Evolutionary conservation across 768 basidiomycete genomes (phyloP), one percentile per base, ranked within the genome.

Genomic region (Coprinopsis marcescibilis): DNA sequence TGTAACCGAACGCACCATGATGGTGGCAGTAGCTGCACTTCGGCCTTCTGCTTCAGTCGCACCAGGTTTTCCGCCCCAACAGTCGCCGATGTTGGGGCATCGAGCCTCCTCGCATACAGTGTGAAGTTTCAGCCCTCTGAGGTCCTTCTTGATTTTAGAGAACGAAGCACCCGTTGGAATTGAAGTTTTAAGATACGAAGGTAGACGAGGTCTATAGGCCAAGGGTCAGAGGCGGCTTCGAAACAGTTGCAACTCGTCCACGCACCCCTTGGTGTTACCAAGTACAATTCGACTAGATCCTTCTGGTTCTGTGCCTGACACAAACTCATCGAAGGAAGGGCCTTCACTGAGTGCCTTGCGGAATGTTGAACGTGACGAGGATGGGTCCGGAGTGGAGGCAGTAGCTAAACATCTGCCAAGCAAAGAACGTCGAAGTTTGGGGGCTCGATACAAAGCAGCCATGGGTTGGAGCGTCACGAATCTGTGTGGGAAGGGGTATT

Each of bases 21-120:
- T 99, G 2, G 96, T 99, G 10, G 96, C 96, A 5, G 96, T 99
- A 19, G 96, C 96, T 40, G 80, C 77, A 49, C 81, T 81, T 54
- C 85, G 82, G 24, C 81, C 84, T 46, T 88, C 86, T 48, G 76
- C 77, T 43, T 83, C 81, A 5, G 77, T 80, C 33, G 64, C 71
- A 39, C 73, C 78, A 25, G 77, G 71, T 57, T 82, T 83, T 7
- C 93, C 93, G 33, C 96, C 92, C 96, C 96, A 99, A 59, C 96
- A 99, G 59, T 98, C 95, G n/a, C 95, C 96, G 46, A 99, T 97
- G 59, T 99, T 99, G 0, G 96, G 96, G 71, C 96, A 99, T 52
- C 94, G 78, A 27, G 96, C 96, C 63, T 99, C 96, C 65, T 99
- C 96, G 59, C 96, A 99, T 2, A 99, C 96, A 0, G 96, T 99